phyloP scores from a whole-genome alignment of 1,284 basidiomycete species.

The Quambalaria eucalypti region DNA sequence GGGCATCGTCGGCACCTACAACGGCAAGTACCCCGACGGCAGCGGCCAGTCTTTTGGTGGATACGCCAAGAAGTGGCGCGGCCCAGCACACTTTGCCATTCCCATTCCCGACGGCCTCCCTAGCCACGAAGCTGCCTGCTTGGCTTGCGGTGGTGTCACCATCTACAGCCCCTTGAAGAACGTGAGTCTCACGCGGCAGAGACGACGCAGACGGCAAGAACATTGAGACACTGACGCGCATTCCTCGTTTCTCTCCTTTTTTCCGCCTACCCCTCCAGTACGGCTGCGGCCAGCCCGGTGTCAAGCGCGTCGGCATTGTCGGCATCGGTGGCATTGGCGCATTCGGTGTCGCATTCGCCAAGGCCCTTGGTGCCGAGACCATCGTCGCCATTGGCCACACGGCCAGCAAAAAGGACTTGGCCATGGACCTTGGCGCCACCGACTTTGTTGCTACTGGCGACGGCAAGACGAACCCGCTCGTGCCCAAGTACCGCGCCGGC shows the following conservation, averaged over 20 bases:
- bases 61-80: slow-evolving; percentile 32
- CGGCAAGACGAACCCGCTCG: slow-evolving; percentile 7
- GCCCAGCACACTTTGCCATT: slow-evolving; percentile 35
- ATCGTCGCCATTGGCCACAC: slow-evolving; percentile 35
- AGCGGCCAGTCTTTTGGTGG: slow-evolving; percentile 25
- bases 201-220: too few relatives aligned
- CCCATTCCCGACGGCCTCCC: slow-evolving; percentile 38
- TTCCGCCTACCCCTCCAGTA: too few relatives aligned
- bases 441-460: slow-evolving; percentile 24
- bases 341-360: slow-evolving; percentile 36
- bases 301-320: slow-evolving; percentile 36
- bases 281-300: slow-evolving; percentile 24
- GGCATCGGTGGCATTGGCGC: slow-evolving; percentile 38
- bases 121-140: slow-evolving; percentile 30
- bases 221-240: too few relatives aligned
- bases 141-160: slow-evolving; percentile 43
- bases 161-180: slow-evolving; percentile 36
- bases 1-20: slow-evolving; percentile 45
- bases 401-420: slow-evolving; percentile 25
- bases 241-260: too few relatives aligned
- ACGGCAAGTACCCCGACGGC: slow-evolving; percentile 53
- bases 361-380: slow-evolving; percentile 29
- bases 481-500: slow-evolving; percentile 34
- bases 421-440: slow-evolving; percentile 30
- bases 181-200: too few relatives aligned